Conservation (phyloP, 2,329 filamentous ascomycete species). For the Pseudocercospora pini-densiflorae region DNA sequence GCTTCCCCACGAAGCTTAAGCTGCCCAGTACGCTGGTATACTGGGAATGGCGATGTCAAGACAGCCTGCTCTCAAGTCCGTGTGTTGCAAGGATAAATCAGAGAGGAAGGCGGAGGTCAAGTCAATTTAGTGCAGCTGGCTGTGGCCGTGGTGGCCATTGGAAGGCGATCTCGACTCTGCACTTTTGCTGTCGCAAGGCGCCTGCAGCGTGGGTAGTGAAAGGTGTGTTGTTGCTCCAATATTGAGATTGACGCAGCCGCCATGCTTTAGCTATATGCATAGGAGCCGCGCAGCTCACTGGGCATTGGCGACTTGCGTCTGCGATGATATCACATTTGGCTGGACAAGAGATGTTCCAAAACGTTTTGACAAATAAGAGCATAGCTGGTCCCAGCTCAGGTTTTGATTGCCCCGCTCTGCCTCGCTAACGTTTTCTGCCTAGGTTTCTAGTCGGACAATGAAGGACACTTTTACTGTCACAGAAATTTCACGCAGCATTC, state of each 20-base stretch:
- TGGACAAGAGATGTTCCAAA: background rate
- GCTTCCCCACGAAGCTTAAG: slow-evolving; percentile 16
- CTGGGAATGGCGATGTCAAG: background rate
- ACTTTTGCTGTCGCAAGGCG: background rate
- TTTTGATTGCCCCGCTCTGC: background rate
- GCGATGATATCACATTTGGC: slow-evolving; percentile 13
- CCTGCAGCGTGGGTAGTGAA: background rate
- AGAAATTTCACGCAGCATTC: background rate
- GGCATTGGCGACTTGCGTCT: slow-evolving; percentile 3
- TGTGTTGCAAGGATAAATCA: background rate
- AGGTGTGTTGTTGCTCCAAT: background rate
- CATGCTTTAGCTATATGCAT: slow-evolving; percentile 1
- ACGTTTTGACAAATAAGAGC: slow-evolving; percentile 12
- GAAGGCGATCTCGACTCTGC: background rate
- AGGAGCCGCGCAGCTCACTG: background rate
- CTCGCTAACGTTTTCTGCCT: background rate
- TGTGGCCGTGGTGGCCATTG: background rate
- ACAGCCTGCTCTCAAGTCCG: background rate
- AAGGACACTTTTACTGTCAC: background rate
- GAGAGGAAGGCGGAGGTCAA: background rate
- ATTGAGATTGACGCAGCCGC: slow-evolving; percentile 9
- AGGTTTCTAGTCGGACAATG: background rate
- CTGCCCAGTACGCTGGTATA: background rate
- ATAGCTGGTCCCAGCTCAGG: background rate
- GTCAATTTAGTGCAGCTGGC: background rate